Percentiles rank a stretch among this genome's conserved stretches.
phyloP scores from a whole-genome alignment of 345 rosid species.

The Durio zibethinus region DNA sequence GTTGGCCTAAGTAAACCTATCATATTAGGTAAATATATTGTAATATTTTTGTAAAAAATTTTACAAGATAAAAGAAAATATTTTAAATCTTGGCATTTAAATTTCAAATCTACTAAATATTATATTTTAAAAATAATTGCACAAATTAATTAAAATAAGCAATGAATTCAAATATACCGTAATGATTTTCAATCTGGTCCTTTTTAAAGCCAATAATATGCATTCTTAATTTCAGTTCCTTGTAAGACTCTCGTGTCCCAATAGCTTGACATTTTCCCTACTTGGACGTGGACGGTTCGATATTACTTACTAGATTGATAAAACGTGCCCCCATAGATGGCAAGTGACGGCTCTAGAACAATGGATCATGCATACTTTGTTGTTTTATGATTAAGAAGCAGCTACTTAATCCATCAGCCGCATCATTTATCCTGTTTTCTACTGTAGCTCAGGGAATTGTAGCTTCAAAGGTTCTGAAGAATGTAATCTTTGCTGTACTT shows the following conservation, averaged over 20 bases:
- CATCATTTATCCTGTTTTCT: neutral
- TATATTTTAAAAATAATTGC: no score
- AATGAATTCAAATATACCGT: no score
- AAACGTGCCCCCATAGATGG: neutral
- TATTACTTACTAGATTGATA: neutral
- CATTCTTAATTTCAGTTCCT: neutral
- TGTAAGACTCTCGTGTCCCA: neutral
- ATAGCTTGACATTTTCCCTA: neutral
- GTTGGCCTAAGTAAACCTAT: no score
- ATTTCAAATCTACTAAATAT: no score
- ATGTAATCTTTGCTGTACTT: neutral
- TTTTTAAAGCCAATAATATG: neutral
- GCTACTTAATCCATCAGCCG: neutral
- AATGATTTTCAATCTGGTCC: neutral
- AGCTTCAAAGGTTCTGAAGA: neutral
- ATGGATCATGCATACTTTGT: neutral
- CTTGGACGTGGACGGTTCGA: neutral
- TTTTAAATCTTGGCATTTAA: no score
- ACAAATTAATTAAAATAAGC: no score
- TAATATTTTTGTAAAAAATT: no score
- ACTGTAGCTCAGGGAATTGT: neutral
- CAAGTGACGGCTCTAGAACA: neutral
- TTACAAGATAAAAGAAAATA: no score
- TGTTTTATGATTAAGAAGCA: neutral
- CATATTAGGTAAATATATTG: no score